Percentiles rank a stretch among this genome's conserved stretches.
These are phyloP conservation scores for Erythrobasidium yunnanense DNA, from an alignment of 768 basidiomycete species.

Conservation along the genomic window DNA sequence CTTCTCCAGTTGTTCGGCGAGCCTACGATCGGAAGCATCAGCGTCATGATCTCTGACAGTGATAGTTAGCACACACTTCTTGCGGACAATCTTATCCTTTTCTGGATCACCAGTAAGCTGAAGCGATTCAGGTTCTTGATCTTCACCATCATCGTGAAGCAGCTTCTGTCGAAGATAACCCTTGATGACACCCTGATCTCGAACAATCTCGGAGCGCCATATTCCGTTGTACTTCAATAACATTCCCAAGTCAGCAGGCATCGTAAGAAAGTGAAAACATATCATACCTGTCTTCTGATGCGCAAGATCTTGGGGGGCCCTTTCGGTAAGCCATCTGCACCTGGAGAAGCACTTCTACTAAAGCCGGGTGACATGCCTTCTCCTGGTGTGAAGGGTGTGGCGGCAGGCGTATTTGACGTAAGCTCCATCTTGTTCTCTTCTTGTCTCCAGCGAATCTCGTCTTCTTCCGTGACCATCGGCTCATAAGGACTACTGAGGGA, in stretches of 20 bases:
- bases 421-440: constrained; percentile 27
- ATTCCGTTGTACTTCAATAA: constrained; percentile 59
- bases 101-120: constrained; percentile 85
- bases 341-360: constrained; percentile 13
- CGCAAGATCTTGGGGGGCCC: constrained; percentile 61
- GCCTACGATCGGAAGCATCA: constrained; percentile 45
- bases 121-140: constrained; percentile 70
- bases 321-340: constrained; percentile 36
- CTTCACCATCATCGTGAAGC: constrained; percentile 68
- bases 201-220: constrained; percentile 80
- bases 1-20: constrained; percentile 83
- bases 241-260: not conserved
- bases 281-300: constrained; percentile 66
- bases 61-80: constrained; percentile 51
- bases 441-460: constrained; percentile 41
- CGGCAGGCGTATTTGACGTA: not conserved
- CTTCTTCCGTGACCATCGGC: constrained; percentile 64
- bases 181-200: constrained; percentile 79
- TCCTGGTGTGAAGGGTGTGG: constrained; percentile 12
- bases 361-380: constrained; percentile 37
- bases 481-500: constrained; percentile 74
- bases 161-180: constrained; percentile 78
- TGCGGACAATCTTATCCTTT: constrained; percentile 79
- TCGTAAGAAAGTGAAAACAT: not conserved
- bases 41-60: not conserved